Base-by-base conservation (phyloP, 2,329 filamentous ascomycete species). In the Diaporthe capsici region DNA sequence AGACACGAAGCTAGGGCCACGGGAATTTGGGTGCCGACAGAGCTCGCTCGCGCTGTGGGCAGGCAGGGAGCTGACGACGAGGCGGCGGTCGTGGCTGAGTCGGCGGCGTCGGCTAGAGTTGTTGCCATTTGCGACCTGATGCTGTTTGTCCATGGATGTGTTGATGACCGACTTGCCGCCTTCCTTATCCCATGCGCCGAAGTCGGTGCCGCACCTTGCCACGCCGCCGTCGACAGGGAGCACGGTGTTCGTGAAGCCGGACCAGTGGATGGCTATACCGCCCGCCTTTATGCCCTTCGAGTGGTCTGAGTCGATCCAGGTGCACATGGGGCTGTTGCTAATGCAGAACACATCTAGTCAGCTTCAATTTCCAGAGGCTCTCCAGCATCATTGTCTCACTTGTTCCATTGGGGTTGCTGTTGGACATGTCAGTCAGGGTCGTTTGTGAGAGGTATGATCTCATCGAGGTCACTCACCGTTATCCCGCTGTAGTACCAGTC, bases 401-500 rank as follows among this genome's bases (percentile, higher is more conserved):
- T 2, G 34, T 28, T 6, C 63, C 63, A 68, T 8, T 68, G 63
- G 7, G 47, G 22, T 28, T 39, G 31, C 63, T 68, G 15, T 9
- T 10, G 31, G 7, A 2, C 3, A 53, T 25, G 63, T 68, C 13
- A 68, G 63, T 20, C 4, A 25, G 2, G 2, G 12, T 55, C 1
- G 20, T 37, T 37, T 25, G 9, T 60, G 15, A 15, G 8, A 9
- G 17, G 15, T 2, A 8, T 20, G 8, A 31, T 55, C 4, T 2
- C 7, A 20, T 17, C 1, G 6, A 31, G 17, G 10, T 17, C 8
- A 20, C 63, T 15, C 13, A 68, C 63, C 47, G 22, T 68, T 22
- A 68, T 22, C 22, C 63, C 63, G 34, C 63, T 68, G 63, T 68
- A 68, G 12, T 68, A 68, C 47, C 47, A 68, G 17, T 37, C 22